Conservation (phyloP, 345 rosid genomes). For the Microcos paniculata region DNA sequence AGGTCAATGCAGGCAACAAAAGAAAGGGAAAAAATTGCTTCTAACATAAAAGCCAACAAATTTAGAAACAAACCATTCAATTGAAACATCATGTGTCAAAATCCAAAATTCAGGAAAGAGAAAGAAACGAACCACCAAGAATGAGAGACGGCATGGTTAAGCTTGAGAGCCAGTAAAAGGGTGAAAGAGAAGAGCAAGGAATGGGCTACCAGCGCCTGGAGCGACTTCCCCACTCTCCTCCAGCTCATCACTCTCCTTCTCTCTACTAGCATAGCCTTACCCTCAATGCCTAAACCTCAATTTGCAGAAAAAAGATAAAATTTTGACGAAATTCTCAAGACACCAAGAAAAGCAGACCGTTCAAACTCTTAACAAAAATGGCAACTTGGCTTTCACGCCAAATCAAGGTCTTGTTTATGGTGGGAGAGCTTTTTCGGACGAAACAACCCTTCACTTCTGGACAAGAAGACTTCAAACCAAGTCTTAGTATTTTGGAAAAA, state of each 20-base stretch:
- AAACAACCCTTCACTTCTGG: background rate
- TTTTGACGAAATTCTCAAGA: background rate
- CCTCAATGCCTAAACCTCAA: background rate
- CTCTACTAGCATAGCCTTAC: conserved; percentile 41
- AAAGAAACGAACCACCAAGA: conserved; percentile 72
- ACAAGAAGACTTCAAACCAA: background rate
- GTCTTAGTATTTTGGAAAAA: background rate
- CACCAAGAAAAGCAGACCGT: background rate
- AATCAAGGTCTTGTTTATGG: background rate
- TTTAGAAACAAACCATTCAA: background rate
- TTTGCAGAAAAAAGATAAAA: background rate
- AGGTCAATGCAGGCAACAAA: background rate
- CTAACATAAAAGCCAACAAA: background rate
- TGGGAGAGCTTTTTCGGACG: background rate
- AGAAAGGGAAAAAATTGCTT: background rate
- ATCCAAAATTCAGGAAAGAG: background rate
- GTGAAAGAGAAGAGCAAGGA: conserved; percentile 75
- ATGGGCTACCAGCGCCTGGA: conserved; percentile 67
- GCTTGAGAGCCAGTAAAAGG: conserved; percentile 74
- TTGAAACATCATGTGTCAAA: background rate
- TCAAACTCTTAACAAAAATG: conserved; percentile 14
- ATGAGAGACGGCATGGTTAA: conserved; percentile 48
- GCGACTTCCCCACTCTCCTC: conserved; percentile 71
- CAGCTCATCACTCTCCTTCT: conserved; percentile 65
- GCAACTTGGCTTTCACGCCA: conserved; percentile 33